Evolutionary conservation across 768 basidiomycete genomes (phyloP).

Genomic region (Leucosporidium yakuticum): DNA sequence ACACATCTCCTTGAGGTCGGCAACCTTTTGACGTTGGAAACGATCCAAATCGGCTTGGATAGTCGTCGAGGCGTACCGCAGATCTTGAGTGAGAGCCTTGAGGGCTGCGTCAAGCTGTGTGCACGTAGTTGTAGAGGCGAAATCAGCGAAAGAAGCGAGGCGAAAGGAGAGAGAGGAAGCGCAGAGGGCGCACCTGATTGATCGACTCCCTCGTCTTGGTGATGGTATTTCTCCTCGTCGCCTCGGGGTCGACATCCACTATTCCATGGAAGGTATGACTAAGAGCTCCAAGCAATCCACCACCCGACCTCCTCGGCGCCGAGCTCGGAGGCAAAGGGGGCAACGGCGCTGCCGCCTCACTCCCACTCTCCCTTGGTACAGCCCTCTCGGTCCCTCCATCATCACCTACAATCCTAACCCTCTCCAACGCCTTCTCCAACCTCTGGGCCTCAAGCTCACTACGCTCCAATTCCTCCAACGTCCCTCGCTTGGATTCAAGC

Average conservation of each 20-base stretch:
- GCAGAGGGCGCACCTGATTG: slow-evolving; percentile 63
- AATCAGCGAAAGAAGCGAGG: not conserved
- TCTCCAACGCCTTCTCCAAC: slow-evolving; percentile 74
- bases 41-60: slow-evolving; percentile 96
- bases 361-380: slow-evolving; percentile 24
- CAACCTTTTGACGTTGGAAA: slow-evolving; percentile 97
- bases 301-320: slow-evolving; percentile 17
- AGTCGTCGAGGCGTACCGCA: slow-evolving; percentile 92
- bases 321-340: slow-evolving; percentile 14
- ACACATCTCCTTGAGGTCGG: slow-evolving; percentile 87
- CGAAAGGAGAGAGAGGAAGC: not conserved
- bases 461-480: slow-evolving; percentile 82
- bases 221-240: slow-evolving; percentile 83
- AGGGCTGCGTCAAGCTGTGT: slow-evolving; percentile 86
- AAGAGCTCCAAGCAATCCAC: slow-evolving; percentile 78
- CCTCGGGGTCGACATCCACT: slow-evolving; percentile 98
- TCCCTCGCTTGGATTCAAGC: slow-evolving; percentile 73
- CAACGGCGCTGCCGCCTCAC: slow-evolving; percentile 4
- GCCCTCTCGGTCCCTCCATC: slow-evolving; percentile 29
- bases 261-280: slow-evolving; percentile 93
- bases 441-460: slow-evolving; percentile 85
- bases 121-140: not conserved
- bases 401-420: slow-evolving; percentile 26
- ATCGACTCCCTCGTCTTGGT: slow-evolving; percentile 90
- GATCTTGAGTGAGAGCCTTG: slow-evolving; percentile 82